Evolutionary conservation across 768 basidiomycete genomes (phyloP).

Genomic region (Termitomyces sp.): DNA sequence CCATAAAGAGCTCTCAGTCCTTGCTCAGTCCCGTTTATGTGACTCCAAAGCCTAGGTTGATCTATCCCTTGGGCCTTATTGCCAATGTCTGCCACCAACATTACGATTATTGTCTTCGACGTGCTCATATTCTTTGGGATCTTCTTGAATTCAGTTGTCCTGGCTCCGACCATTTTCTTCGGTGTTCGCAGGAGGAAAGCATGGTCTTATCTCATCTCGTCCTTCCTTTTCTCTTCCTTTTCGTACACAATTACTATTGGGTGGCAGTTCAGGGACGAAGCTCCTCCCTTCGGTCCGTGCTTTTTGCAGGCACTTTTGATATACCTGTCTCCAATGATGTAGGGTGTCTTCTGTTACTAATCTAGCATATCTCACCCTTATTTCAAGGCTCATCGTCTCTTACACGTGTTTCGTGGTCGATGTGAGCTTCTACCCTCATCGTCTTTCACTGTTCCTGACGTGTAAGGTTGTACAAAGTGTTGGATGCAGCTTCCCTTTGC

Average conservation of each 20-base stretch:
- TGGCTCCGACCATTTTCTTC: neutral
- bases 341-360: neutral
- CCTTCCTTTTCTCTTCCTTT: neutral
- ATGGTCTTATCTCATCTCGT: neutral
- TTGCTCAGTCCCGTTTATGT: no score
- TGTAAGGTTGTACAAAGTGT: neutral
- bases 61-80: no score
- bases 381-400: neutral
- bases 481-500: neutral
- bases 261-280: neutral
- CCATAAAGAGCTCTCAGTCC: no score
- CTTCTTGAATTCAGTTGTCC: neutral
- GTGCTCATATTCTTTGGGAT: neutral
- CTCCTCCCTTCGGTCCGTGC: neutral
- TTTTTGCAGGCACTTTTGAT: neutral
- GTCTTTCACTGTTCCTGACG: neutral
- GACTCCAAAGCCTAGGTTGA: no score
- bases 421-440: neutral
- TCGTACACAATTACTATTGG: neutral
- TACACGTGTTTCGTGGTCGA: neutral
- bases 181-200: neutral
- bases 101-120: neutral
- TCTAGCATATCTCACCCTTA: neutral
- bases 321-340: neutral
- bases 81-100: no score